A percentile compares a stretch with the other conserved stretches of the same genome.
These are phyloP conservation scores for Barbatosphaeria neglecta DNA, from an alignment of 495 filamentous ascomycete species.

Conservation along the genomic window DNA sequence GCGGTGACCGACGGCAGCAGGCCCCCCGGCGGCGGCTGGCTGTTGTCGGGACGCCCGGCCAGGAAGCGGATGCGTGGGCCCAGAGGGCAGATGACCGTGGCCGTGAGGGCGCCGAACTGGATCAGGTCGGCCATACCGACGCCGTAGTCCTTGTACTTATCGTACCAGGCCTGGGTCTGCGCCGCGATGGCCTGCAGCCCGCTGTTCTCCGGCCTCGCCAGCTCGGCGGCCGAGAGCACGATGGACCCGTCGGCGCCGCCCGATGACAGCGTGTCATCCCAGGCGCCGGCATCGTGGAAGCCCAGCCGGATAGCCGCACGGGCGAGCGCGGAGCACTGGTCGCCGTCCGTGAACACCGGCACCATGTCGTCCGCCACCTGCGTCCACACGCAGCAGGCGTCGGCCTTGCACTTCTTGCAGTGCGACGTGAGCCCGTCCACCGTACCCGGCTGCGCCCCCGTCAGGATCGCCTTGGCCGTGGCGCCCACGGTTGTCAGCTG, in stretches of 20 bases:
- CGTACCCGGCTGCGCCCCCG: constrained; percentile 8
- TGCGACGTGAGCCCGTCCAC: constrained; percentile 6
- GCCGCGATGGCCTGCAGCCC: constrained; percentile 20
- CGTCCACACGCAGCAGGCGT: constrained; percentile 32
- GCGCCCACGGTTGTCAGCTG: constrained; percentile 10
- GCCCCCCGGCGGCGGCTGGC: constrained; percentile 2
- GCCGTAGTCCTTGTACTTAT: constrained; percentile 16
- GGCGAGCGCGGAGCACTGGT: constrained; percentile 9
- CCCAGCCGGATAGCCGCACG: constrained; percentile 29
- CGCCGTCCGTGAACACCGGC: constrained; percentile 12
- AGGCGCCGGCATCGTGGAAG: constrained; percentile 28
- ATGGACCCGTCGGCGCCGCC: constrained; percentile 32
- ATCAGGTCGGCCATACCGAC: constrained; percentile 29
- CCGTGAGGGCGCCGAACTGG: constrained; percentile 24
- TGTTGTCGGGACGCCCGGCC: constrained; percentile 12
- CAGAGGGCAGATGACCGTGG: constrained; percentile 22
- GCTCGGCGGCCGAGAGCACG: constrained; percentile 18
- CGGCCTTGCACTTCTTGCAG: constrained; percentile 13
- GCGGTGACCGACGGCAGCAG: constrained; percentile 5
- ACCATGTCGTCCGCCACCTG: constrained; percentile 25
- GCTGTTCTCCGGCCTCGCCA: constrained; percentile 13
- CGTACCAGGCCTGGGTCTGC: constrained; percentile 18
- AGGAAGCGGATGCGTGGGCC: constrained; percentile 9
- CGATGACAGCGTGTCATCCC: constrained; percentile 11
- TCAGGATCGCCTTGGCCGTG: constrained; percentile 16